These are phyloP conservation scores for Colletotrichum lindemuthianum DNA, from an alignment of 2,329 filamentous ascomycete genomes.

Conservation along the genomic window DNA sequence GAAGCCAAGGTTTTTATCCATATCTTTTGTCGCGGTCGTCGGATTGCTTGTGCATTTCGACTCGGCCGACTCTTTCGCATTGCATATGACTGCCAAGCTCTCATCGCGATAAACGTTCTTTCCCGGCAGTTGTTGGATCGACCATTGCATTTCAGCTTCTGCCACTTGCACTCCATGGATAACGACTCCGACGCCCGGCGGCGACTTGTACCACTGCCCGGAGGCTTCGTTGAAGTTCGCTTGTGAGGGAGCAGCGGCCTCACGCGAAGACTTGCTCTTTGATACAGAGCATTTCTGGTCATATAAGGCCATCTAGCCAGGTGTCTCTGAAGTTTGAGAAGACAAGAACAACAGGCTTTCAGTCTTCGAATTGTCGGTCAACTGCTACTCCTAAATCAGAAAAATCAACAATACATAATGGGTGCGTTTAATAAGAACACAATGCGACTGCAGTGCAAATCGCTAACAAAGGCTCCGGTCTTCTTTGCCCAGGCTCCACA, in stretches of 20 bases:
- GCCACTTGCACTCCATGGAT: conserved; percentile 14
- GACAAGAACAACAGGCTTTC: neutral
- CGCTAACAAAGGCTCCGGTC: conserved; percentile 18
- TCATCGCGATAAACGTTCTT: conserved; percentile 8
- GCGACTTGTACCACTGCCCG: conserved; percentile 32
- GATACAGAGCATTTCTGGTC: conserved; percentile 1
- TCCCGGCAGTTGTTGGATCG: conserved; percentile 18
- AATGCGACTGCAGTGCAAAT: neutral
- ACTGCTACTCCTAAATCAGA: too few species aligned
- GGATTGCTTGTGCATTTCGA: neutral
- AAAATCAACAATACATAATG: conserved; percentile 16
- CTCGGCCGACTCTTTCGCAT: conserved; percentile 13
- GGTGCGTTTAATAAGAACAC: conserved; percentile 18
- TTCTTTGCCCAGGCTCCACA: conserved; percentile 19
- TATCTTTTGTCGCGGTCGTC: conserved; percentile 1
- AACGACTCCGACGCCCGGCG: conserved; percentile 19
- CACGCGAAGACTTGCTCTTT: conserved; percentile 7
- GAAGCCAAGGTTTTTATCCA: conserved; percentile 15
- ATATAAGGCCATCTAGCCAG: conserved; percentile 3
- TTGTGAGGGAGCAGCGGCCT: conserved; percentile 16
- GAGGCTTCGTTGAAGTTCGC: conserved; percentile 27
- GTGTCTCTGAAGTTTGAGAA: neutral
- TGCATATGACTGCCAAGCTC: neutral
- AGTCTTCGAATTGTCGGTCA: too few species aligned
- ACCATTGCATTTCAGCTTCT: neutral